Evolutionary conservation across 495 filamentous ascomycete genomes (phyloP).

Genomic region (Penicillium lagena): DNA sequence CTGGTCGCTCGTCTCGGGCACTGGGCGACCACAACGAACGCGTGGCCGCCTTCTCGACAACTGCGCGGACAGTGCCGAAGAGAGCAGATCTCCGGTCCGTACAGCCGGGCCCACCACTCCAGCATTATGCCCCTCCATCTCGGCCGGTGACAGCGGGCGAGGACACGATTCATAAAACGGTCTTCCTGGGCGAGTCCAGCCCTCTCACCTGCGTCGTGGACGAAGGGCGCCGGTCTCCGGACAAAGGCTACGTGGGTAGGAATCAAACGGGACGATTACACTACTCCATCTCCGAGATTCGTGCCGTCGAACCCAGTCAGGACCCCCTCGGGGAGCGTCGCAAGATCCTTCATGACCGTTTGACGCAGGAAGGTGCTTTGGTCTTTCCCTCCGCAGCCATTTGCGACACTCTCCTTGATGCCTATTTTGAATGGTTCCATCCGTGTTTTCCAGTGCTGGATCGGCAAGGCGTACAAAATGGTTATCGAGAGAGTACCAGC

Average conservation of each 20-base stretch:
- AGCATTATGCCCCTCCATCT: constrained; percentile 8
- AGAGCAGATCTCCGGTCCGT: neutral
- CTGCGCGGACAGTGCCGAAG: neutral
- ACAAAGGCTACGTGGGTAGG: constrained; percentile 17
- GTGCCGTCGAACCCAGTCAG: constrained; percentile 6
- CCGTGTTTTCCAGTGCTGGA: constrained; percentile 39
- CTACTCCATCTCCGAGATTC: constrained; percentile 25
- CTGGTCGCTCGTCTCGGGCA: constrained; percentile 4
- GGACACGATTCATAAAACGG: constrained; percentile 21
- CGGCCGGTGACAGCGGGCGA: neutral
- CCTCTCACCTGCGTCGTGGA: constrained; percentile 35
- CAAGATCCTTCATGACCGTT: constrained; percentile 15
- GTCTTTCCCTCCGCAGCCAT: constrained; percentile 26
- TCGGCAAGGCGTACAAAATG: constrained; percentile 15
- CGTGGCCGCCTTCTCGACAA: neutral
- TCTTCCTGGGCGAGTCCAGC: constrained; percentile 38
- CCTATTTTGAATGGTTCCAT: constrained; percentile 42
- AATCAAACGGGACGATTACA: constrained; percentile 26
- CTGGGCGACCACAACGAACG: no score
- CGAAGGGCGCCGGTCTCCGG: constrained; percentile 22
- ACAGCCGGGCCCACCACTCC: neutral
- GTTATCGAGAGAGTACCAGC: constrained; percentile 21
- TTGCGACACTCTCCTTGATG: constrained; percentile 24
- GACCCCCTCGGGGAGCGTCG: constrained; percentile 9
- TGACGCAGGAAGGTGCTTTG: constrained; percentile 31